phyloP scores from a whole-genome alignment of 345 rosid species.

The Sisymbrium irio region DNA sequence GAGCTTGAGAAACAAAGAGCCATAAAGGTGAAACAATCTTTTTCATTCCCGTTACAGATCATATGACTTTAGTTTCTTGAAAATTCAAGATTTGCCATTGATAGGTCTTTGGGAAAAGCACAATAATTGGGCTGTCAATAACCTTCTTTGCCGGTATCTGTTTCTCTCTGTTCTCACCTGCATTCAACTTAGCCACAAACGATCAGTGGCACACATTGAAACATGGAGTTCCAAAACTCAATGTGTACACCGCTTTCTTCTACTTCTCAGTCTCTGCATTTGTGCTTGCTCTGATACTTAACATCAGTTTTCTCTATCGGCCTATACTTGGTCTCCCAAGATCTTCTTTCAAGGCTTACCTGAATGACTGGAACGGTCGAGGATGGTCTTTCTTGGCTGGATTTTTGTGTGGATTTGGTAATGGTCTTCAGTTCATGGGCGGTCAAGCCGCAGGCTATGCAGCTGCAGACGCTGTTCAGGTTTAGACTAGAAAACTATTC shows the following conservation, averaged over 20 bases:
- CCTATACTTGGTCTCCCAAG: constrained; percentile 57
- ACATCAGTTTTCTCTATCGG: constrained; percentile 56
- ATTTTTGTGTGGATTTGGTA: constrained; percentile 73
- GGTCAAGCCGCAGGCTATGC: constrained; percentile 96
- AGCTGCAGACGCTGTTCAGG: constrained; percentile 88
- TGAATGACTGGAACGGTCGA: constrained; percentile 73
- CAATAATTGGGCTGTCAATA: constrained; percentile 50
- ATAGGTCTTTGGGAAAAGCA: constrained; percentile 74
- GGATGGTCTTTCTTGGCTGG: constrained; percentile 87
- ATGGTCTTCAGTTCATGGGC: constrained; percentile 86
- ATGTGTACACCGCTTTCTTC: constrained; percentile 74
- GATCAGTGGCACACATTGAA: constrained; percentile 80
- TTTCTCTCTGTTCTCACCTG: constrained; percentile 87
- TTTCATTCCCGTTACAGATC: background rate
- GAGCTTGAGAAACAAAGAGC: constrained; percentile 72
- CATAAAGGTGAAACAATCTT: constrained; percentile 52
- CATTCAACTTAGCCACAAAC: constrained; percentile 81
- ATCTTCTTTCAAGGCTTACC: constrained; percentile 65
- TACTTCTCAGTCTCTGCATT: constrained; percentile 71
- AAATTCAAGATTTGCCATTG: background rate
- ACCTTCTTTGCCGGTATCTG: constrained; percentile 74
- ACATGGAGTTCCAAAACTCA: constrained; percentile 64
- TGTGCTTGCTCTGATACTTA: constrained; percentile 51
- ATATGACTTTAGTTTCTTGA: background rate
- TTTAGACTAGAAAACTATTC: background rate